phyloP scores from a whole-genome alignment of 352 stramenopile genomes.

The Globisporangium irregulare region DNA sequence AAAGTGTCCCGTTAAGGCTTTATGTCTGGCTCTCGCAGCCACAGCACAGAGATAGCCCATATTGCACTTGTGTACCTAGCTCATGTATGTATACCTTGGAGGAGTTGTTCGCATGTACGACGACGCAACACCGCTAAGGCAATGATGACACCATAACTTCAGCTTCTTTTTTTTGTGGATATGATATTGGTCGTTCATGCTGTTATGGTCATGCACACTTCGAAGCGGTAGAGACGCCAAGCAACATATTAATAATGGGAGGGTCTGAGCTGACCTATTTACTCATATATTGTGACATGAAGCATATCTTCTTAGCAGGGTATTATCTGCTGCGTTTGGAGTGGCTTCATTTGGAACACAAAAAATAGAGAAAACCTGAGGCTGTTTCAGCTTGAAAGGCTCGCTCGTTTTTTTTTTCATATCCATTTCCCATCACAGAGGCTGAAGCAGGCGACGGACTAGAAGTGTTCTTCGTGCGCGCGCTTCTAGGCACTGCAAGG shows the following conservation, averaged over 20 bases:
- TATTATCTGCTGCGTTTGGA: too few species aligned
- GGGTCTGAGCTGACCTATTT: not conserved
- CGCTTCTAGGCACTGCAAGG: not conserved
- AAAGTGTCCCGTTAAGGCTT: conserved; percentile 12
- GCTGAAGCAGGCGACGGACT: not conserved
- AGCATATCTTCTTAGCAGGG: too few species aligned
- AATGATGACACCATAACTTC: conserved; percentile 6
- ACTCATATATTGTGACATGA: too few species aligned
- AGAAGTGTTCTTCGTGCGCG: not conserved
- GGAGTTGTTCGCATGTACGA: not conserved
- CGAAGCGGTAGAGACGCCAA: too few species aligned
- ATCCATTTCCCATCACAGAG: conserved; percentile 1
- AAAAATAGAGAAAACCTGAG: conserved; percentile 7
- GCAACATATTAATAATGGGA: not conserved
- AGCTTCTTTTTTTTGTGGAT: not conserved
- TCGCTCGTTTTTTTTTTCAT: not conserved
- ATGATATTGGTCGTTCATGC: not conserved
- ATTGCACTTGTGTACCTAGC: not conserved
- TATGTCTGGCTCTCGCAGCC: not conserved
- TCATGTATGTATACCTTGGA: not conserved
- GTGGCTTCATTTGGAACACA: conserved; percentile 2
- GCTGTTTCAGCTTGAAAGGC: conserved; percentile 17
- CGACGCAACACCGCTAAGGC: not conserved
- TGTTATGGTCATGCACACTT: not conserved
- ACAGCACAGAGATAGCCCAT: not conserved